Base-by-base conservation (phyloP, 2,329 filamentous ascomycete genomes). In the Penicillium nordicum region DNA sequence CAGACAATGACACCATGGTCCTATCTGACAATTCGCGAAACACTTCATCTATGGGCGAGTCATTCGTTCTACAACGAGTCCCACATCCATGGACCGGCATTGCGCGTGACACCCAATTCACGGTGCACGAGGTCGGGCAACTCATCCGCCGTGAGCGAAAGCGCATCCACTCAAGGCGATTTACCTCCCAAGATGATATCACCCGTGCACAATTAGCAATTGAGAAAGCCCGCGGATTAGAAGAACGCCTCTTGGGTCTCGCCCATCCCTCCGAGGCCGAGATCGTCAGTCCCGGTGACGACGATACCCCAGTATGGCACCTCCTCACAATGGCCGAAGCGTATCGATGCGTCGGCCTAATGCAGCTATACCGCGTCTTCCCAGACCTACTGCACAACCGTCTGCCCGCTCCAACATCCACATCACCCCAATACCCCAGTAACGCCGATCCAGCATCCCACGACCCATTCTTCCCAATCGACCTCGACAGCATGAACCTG, bases 311-410 rank as follows among this genome's bases (percentile, higher is more conserved):
- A 2, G 78, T 81, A 50, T 75, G 76, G 68, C 79, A 84, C 62
- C 77, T 84, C 38, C 72, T 83, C 36, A 75, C 77, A 8, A 76
- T 82, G 60, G 81, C 81, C 2, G 79, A 83, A 60, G 77, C 79
- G 1, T 82, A 82, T 57, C 78, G 81, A 34, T 79, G 77, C 51
- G 75, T 79, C 3, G 82, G 80, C 1, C 73, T 84, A 4, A 70
- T 84, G 44, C 80, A 84, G 59, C 66, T 84, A 21, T 84, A 84
- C 63, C 78, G 79, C 25, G 77, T 79, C 30, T 83, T 83, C 54
- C 81, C 82, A 3, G 77, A 80, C 30, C 70, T 81, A 36, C 70
- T 82, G 1, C 73, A 72, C n/a, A 74, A 73, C 34, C 76, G 79
- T 43, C 63, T 81, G 63, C 53, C 70, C 58, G 12, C 50, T 16